Base-by-base conservation (phyloP, 2,329 filamentous ascomycete genomes). In the Pleoardoris graminearum region DNA sequence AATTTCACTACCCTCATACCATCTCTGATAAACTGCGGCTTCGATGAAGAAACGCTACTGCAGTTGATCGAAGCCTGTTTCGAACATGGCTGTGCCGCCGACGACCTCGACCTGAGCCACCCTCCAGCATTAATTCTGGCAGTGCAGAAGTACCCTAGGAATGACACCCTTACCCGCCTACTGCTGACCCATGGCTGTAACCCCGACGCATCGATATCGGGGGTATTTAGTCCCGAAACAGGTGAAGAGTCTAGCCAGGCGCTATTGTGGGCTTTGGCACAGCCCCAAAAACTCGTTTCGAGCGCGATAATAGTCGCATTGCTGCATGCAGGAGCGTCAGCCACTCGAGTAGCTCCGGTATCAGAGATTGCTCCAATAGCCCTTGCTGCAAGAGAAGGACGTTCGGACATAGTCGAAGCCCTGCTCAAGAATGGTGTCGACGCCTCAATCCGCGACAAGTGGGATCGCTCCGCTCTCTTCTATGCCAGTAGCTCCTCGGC, bases 271-370 rank as follows among this genome's bases (percentile, higher is more conserved):
- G 79, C 83, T 0, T 75, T 88, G 46, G 71, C 82, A 6, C 84
- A 87, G 56, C 82, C 83, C 0, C 82, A 86, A 57, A 87, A 87
- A 67, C 80, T 79, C 54, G 77, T 87, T 45, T 85, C 83, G 67
- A 83, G 80, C 29, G 67, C 75, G 4, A 72, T 87, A 37, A 81
- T 89, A 50, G 76, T 81, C 55, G 68, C 83, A 42, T 73, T 88
- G 17, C 70, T 88, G n/a, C 72, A 76, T 62, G 65, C 77, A 55
- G 76, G 76, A 66, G 84, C 82, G 48, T 85, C 84, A 43, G 77
- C 84, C 54, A 84, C 85, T 62, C 79, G 80, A 22, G 77, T 82
- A 58, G 80, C 83, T 0, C 70, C 73, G 3, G 16, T 75, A 0
- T 84, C 83, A 8, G 79, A 79, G 23, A 77, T 77, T 1, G 85